phyloP scores from a whole-genome alignment of 2,329 filamentous ascomycete genomes.

The Trichoderma sp. region DNA sequence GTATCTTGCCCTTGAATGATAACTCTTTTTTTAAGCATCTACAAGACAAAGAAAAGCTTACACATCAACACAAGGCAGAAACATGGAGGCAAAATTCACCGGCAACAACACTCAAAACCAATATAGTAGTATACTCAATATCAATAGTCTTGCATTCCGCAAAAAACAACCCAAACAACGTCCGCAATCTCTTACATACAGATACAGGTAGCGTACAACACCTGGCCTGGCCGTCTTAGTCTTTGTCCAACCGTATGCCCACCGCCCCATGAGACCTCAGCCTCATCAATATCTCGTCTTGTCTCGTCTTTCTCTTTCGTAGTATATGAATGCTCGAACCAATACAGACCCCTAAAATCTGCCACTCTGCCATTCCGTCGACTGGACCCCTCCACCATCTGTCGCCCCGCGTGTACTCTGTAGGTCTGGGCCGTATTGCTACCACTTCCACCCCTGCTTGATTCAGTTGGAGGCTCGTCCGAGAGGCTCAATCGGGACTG shows the following conservation, averaged over 20 bases:
- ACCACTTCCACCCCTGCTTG: neutral
- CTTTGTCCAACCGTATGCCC: neutral
- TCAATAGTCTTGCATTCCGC: slow-evolving; percentile 2
- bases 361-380: neutral
- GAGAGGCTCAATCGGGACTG: neutral
- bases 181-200: slow-evolving; percentile 11
- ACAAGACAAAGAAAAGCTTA: neutral
- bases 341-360: neutral
- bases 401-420: neutral
- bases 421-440: neutral
- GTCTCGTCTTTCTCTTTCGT: neutral
- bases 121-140: neutral
- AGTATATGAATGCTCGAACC: neutral
- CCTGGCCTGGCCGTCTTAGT: neutral
- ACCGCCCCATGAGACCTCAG: neutral
- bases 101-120: neutral
- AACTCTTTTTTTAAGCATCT: neutral
- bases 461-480: neutral
- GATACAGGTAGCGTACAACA: slow-evolving; percentile 18
- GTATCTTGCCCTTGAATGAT: neutral
- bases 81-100: neutral
- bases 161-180: neutral
- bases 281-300: neutral
- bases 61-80: neutral
- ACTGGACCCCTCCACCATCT: neutral